Base-by-base conservation (phyloP, 2,329 filamentous ascomycete genomes). In the Westerdykella aurantiaca region DNA sequence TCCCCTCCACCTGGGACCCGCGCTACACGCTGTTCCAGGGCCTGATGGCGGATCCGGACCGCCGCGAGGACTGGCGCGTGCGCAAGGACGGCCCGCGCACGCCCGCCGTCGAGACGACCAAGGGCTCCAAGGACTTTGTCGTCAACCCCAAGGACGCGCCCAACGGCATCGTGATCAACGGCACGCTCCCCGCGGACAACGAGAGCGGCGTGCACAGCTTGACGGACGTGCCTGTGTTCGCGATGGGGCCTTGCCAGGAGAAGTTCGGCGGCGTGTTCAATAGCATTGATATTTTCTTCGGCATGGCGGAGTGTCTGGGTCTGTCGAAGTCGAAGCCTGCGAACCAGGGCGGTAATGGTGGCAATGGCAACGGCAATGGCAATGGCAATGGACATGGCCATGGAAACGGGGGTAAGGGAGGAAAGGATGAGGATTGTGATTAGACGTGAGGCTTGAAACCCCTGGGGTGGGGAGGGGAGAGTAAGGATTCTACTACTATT, bases 1-100 rank as follows among this genome's bases (percentile, higher is more conserved):
- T 93, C 75, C 88, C 88, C 16, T 74, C 79, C 49, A 88, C 88
- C 72, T 93, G 88, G 87, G 84, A 88, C 63, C 88, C 88, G 12
- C 79, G 88, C 25, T 93, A 91, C 69, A 85, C 85, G 45, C 80
- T 94, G 40, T 86, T 85, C 44, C 77, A 81, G 34, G 88, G 88
- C 41, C 67, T 88, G 29, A 79, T 75, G 39, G 85, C 85, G 25
- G 77, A 78, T 60, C 88, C 88, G 0, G 88, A 94, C 64, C 80
- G 76, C 56, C 77, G 85, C 17, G 88, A 94, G 73, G 78, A 86
- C 69, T 94, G 83, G 74, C 76, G 76, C 51, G 81, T 91, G 12
- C 81, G 82, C 70, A 80, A 80, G 65, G 70, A 74, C 14, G 82
- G 81, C 0, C 78, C 86, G 1, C 79, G 88, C 25, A 58, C 66